A percentile compares a stretch with the other conserved stretches of the same genome.
These are phyloP conservation scores for Dalbergia cultrata DNA, from an alignment of 306 rosid genomes.

Conservation along the genomic window DNA sequence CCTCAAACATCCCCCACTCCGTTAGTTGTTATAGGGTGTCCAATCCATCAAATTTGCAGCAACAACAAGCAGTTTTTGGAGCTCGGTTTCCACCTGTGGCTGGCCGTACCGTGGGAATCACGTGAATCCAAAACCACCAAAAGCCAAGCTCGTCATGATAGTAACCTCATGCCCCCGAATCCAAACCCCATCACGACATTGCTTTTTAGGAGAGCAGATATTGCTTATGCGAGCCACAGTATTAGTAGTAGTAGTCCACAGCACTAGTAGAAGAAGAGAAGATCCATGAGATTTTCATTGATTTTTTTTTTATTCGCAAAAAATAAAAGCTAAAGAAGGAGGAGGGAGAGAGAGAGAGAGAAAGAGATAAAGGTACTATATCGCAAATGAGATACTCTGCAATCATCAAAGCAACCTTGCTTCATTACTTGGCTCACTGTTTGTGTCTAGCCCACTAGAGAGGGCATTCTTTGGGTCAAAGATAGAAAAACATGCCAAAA, in stretches of 20 bases:
- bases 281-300: slow-evolving; percentile 42
- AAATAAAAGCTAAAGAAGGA: slow-evolving; percentile 19
- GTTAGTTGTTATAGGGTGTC: slow-evolving; percentile 58
- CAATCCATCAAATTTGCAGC: slow-evolving; percentile 62
- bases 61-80: slow-evolving; percentile 51
- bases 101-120: slow-evolving; percentile 68
- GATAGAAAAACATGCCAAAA: slow-evolving; percentile 44
- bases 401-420: slow-evolving; percentile 45
- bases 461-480: slow-evolving; percentile 53
- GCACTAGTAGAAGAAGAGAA: neutral
- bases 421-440: slow-evolving; percentile 47
- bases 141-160: slow-evolving; percentile 65
- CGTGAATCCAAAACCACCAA: slow-evolving; percentile 61
- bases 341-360: slow-evolving; percentile 9
- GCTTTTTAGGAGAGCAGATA: slow-evolving; percentile 36
- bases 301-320: slow-evolving; percentile 3
- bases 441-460: slow-evolving; percentile 19
- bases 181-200: slow-evolving; percentile 1
- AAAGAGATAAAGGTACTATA: slow-evolving; percentile 31
- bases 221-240: slow-evolving; percentile 31
- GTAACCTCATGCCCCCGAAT: slow-evolving; percentile 58
- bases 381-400: slow-evolving; percentile 29
- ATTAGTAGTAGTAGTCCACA: neutral
- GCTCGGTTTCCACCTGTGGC: slow-evolving; percentile 43
- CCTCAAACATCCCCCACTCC: slow-evolving; percentile 44